Conservation (phyloP, 192 early-diverging fungal genomes). For the Coemansia nantahalensis region DNA sequence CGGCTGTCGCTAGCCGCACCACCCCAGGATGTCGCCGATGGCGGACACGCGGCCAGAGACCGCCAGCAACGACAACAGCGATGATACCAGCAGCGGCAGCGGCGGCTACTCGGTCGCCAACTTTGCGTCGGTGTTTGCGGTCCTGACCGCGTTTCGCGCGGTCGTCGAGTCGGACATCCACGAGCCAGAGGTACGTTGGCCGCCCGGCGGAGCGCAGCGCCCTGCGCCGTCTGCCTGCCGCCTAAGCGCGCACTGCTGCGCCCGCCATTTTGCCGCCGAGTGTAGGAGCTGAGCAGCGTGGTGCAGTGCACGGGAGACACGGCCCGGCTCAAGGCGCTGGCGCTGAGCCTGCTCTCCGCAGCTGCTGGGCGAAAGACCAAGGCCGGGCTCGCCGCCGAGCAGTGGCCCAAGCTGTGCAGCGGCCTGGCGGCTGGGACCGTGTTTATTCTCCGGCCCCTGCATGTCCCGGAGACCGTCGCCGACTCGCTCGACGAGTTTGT, state of each 20-base stretch:
- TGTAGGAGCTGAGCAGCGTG: slow-evolving; percentile 32
- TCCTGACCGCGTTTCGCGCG: slow-evolving; percentile 20
- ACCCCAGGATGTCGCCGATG: slow-evolving; percentile 25
- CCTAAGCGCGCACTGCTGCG: too few species aligned
- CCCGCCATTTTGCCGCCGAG: neutral
- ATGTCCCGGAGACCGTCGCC: slow-evolving; percentile 40
- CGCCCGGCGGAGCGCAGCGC: neutral
- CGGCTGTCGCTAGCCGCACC: neutral
- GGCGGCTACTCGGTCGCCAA: slow-evolving; percentile 34
- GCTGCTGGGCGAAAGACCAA: slow-evolving; percentile 21
- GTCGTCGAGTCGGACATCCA: slow-evolving; percentile 21
- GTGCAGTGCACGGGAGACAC: slow-evolving; percentile 24
- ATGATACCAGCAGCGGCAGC: slow-evolving; percentile 29
- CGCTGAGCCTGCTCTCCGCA: slow-evolving; percentile 26
- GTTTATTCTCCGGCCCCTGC: slow-evolving; percentile 25
- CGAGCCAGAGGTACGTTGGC: slow-evolving; percentile 43
- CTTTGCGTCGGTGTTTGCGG: slow-evolving; percentile 44
- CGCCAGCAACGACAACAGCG: too few species aligned
- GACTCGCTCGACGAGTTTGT: slow-evolving; percentile 42
- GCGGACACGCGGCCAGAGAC: too few species aligned
- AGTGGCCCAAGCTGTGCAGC: slow-evolving; percentile 46
- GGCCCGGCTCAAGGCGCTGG: slow-evolving; percentile 19
- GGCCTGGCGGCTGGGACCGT: slow-evolving; percentile 25
- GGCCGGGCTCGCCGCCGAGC: slow-evolving; percentile 11
- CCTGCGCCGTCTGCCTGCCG: neutral